Evolutionary conservation across 1,284 basidiomycete species (phyloP).

Genomic region (Nidula niveotomentosa): DNA sequence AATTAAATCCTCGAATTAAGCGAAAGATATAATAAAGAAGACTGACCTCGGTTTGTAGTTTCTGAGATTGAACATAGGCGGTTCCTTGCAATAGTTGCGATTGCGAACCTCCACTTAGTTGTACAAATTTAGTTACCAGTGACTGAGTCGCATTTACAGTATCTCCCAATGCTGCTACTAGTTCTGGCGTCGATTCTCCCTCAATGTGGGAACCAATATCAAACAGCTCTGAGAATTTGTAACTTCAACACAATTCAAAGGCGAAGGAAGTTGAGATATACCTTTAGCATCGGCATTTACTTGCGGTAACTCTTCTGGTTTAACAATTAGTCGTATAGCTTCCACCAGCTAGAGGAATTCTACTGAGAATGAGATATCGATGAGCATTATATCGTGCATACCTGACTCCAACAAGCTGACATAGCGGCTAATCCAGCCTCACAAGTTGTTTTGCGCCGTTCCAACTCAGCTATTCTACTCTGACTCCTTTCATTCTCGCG

Average conservation of each 20-base stretch:
- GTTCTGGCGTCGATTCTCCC: conserved; percentile 41
- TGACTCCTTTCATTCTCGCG: conserved; percentile 77
- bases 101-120: conserved; percentile 35
- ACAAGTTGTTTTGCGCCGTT: conserved; percentile 70
- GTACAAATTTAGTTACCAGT: conserved; percentile 60
- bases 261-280: conserved; percentile 17
- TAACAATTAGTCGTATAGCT: conserved; percentile 63
- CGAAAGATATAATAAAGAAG: conserved; percentile 6
- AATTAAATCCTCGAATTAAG: conserved; percentile 12
- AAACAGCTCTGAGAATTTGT: conserved; percentile 38
- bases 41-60: conserved; percentile 61
- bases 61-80: conserved; percentile 46
- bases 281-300: conserved; percentile 44
- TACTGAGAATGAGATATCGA: conserved; percentile 5
- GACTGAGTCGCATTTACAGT: conserved; percentile 60
- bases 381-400: conserved; percentile 28
- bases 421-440: conserved; percentile 82
- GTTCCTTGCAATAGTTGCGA: conserved; percentile 32
- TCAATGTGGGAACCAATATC: conserved; percentile 55
- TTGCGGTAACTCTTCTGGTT: conserved; percentile 50
- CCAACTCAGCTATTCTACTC: conserved; percentile 68
- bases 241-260: not conserved
- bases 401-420: conserved; percentile 90
- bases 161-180: conserved; percentile 48
- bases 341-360: conserved; percentile 54